Evolutionary conservation across 2,329 filamentous ascomycete species (phyloP), one percentile per base, ranked within the genome.

Genomic region (Colletotrichum euphorbiae): DNA sequence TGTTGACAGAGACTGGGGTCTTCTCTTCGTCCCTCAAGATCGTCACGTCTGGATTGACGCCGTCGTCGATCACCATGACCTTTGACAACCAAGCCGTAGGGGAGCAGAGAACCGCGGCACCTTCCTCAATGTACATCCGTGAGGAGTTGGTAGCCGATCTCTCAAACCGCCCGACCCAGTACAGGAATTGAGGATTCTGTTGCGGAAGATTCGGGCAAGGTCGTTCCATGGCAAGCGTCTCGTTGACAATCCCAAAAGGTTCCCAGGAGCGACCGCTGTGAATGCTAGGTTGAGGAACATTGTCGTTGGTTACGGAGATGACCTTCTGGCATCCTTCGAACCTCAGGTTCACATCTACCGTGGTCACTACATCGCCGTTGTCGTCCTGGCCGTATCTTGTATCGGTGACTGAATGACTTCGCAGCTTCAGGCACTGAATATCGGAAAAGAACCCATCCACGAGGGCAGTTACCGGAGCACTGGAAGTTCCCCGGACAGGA

Each of bases 61-160:
- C 63, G 19, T 67, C 63, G 15, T 67, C 58, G 3, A 40, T 19
- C 19, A 62, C 63, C 12, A 21, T 28, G 2, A 67, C 58, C 42
- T 67, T 67, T 2, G 63, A 57, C 12, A 67, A 3, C 63, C 63
- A 62, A 2, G 58, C 33, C 6, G 33, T 52, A 12, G 63, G 43
- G 13, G 59, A 36, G 43, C 63, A 67, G 15, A 67, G 43, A 1
- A 67, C 63, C 2, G 50, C 63, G 5, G 28, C 63, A 11, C 48
- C 58, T 11, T 46, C 17, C 2, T 21, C 24, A 13, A 62, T 52
- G 17, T 46, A 43, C 36, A 55, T 11, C 8, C 19, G 8, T 13
- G 58, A 43, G 9, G 58, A 48, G 36, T 56, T 62, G 5, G n/a
- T 24, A 3, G 42, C n/a, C 12, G 9, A 33, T 9, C 19, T 50